Evolutionary conservation across 768 basidiomycete species (phyloP), one percentile per base, ranked within the genome.

Genomic region (Tephrocybe sp.): DNA sequence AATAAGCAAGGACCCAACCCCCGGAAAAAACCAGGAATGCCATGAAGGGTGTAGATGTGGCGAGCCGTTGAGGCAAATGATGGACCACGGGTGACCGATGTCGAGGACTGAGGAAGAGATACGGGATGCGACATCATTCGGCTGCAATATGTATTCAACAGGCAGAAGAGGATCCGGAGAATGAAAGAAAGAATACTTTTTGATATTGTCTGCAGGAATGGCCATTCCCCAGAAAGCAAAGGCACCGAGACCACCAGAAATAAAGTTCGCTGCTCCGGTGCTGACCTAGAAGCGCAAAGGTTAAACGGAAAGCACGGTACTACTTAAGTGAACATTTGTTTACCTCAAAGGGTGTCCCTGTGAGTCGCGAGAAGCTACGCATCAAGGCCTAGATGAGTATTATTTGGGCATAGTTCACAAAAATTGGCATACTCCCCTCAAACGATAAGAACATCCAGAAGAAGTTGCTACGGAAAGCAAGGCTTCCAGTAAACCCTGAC

Each of bases 161-260:
- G 45, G 19, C 16, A 26, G 53, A 39, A 32, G 39, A 51, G 39
- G 30, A 22, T 44, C 38, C 17, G 36, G 42, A 41, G 19, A 39
- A 49, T 34, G 22, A 42, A 38, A 40, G 41, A 74, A 51, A 40
- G 41, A 74, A 51, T 60, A 89, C 89, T 89, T 92, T 69, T 93
- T 92, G 54, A 90, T 72, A 63, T 89, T 89, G 67, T 93, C 91
- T 49, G 84, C 77, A 3, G 89, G 85, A 55, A 87, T 84, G 19
- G 79, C 83, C 72, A 82, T 77, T 19, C 71, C 70, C 85, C 86
- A 88, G 65, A 80, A 88, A 19, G 72, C 72, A 60, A 87, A 83
- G 4, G 81, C 76, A 35, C 69, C 80, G 26, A 83, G 66, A 8
- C 85, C 85, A 23, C 86, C 86, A 10, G 85, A 78, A 12, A 85